phyloP scores from a whole-genome alignment of 192 early-diverging fungal species.

The Linnemannia zychae region DNA sequence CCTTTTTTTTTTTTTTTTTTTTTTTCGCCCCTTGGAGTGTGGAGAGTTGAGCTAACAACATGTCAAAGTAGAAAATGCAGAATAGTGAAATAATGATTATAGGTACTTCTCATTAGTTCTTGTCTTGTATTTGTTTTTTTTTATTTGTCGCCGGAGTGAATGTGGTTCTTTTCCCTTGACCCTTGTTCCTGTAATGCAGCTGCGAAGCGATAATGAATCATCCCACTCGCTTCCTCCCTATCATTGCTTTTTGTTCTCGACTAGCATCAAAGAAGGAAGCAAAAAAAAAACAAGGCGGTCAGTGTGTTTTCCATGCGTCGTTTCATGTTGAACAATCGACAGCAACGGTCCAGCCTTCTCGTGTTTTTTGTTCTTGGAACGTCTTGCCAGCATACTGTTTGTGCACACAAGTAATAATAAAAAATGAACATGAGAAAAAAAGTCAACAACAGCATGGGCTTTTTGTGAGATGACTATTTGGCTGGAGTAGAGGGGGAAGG shows the following conservation, averaged over 20 bases:
- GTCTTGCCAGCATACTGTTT: not conserved
- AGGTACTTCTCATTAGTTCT: not conserved
- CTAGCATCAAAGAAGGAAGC: not conserved
- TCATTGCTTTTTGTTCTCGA: not conserved
- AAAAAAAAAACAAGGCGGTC: not conserved
- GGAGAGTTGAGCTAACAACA: not conserved
- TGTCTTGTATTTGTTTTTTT: not conserved
- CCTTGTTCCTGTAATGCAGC: not conserved
- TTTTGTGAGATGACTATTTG: not conserved
- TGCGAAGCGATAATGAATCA: conserved; percentile 2
- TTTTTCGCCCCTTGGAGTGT: not conserved
- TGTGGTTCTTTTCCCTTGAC: too few species aligned
- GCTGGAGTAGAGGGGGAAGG: not conserved
- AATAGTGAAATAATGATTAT: not conserved
- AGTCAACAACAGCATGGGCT: not conserved
- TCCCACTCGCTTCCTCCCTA: not conserved
- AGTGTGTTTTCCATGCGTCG: conserved; percentile 4
- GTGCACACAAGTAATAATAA: not conserved
- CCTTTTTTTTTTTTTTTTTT: not conserved
- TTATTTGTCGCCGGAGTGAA: too few species aligned
- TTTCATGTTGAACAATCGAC: not conserved
- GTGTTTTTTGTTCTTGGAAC: not conserved
- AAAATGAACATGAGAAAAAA: not conserved
- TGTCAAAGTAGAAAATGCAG: not conserved
- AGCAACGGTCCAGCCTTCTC: not conserved